Percentiles rank a stretch among this genome's conserved stretches.
phyloP scores from a whole-genome alignment of 78 protist species.

The Pigoraptor vietnamica region DNA sequence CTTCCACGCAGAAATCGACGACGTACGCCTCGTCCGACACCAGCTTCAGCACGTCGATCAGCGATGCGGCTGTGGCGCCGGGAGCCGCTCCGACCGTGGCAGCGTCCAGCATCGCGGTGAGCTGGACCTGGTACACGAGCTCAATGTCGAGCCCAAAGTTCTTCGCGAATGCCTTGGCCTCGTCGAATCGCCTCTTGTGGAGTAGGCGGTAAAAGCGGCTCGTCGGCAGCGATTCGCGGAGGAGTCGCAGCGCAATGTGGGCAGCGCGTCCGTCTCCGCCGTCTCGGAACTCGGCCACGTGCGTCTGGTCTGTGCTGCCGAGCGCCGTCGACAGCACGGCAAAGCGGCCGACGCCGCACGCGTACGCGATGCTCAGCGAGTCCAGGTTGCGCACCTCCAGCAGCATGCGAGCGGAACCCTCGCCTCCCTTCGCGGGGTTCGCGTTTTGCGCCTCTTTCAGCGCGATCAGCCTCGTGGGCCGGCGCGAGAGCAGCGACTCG shows the following conservation, averaged over 20 bases:
- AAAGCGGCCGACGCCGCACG: neutral
- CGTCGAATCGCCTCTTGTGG: neutral
- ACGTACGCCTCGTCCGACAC: neutral
- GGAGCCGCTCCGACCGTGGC: neutral
- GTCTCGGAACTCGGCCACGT: neutral
- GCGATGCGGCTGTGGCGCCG: neutral
- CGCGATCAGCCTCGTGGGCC: too few species aligned
- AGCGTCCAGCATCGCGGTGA: neutral
- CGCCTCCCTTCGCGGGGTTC: neutral
- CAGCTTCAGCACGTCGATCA: neutral
- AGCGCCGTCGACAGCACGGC: neutral
- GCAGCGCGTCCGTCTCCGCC: neutral
- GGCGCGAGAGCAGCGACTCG: too few species aligned
- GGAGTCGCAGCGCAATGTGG: neutral
- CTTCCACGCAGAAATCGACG: neutral
- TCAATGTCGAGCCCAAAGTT: neutral
- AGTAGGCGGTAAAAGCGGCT: slow-evolving; percentile 8
- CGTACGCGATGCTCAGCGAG: neutral
- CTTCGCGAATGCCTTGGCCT: neutral
- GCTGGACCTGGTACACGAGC: neutral
- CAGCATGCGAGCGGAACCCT: neutral
- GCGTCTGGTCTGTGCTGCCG: neutral
- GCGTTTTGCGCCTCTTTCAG: too few species aligned
- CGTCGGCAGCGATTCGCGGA: neutral
- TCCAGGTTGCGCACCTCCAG: neutral